Evolutionary conservation across 2,329 filamentous ascomycete genomes (phyloP).

Genomic region (Fusarium decemcellulare): DNA sequence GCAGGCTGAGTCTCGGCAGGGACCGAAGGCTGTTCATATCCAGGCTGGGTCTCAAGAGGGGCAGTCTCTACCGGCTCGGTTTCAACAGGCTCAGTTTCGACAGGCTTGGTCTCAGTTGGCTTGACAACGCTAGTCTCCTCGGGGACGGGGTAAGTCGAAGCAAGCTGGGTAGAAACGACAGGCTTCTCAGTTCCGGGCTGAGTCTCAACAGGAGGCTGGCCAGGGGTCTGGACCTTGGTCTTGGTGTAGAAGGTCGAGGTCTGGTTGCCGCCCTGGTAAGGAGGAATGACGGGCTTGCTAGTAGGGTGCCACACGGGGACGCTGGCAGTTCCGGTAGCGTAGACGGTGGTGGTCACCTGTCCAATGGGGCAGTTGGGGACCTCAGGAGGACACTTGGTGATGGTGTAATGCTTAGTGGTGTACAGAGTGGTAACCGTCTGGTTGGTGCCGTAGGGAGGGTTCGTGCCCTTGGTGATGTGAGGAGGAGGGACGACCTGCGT

Average conservation of each 20-base stretch:
- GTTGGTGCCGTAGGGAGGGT: constrained; percentile 1
- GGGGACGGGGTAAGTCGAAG: neutral
- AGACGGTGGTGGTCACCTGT: constrained; percentile 3
- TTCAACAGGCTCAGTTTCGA: neutral
- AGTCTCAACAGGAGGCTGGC: neutral
- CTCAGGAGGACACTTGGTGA: constrained; percentile 15
- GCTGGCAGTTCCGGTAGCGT: constrained; percentile 8
- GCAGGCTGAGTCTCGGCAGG: neutral
- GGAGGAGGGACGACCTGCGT: constrained; percentile 4
- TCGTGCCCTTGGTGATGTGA: neutral
- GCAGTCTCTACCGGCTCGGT: neutral
- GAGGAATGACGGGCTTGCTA: neutral
- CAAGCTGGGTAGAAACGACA: neutral
- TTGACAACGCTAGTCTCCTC: constrained; percentile 12
- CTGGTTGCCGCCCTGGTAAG: constrained; percentile 25
- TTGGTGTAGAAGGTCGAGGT: constrained; percentile 25
- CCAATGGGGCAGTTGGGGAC: constrained; percentile 7
- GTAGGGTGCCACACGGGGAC: constrained; percentile 12
- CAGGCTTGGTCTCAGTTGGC: constrained; percentile 4
- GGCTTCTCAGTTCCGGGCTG: neutral
- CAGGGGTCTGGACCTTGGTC: constrained; percentile 14
- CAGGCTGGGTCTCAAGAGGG: neutral
- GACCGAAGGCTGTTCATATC: neutral
- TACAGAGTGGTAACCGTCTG: constrained; percentile 14
- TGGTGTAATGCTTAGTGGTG: constrained; percentile 23